phyloP scores from a whole-genome alignment of 148 eudicot genomes.

The Camellia lanceoleosa region DNA sequence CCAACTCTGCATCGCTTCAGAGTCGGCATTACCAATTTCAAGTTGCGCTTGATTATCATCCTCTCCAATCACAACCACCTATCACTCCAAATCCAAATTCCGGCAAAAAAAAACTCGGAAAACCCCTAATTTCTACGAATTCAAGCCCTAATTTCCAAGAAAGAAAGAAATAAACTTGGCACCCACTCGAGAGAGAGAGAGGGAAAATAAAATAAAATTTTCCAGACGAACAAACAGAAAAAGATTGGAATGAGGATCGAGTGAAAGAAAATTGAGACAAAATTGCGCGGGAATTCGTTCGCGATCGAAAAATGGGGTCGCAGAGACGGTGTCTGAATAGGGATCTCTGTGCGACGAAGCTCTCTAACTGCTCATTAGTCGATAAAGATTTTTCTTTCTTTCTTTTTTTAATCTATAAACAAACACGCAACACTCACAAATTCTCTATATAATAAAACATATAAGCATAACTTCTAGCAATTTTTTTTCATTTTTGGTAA shows the following conservation, averaged over 20 bases:
- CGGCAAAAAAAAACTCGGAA: neutral
- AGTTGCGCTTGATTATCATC: conserved; percentile 90
- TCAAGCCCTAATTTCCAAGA: conserved; percentile 23
- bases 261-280: neutral
- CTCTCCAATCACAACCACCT: conserved; percentile 6
- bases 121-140: conserved; percentile 21
- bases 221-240: neutral
- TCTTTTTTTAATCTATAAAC: too few species aligned
- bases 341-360: conserved; percentile 19
- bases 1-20: conserved; percentile 67
- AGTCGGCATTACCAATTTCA: conserved; percentile 90
- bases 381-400: neutral
- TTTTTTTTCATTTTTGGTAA: neutral
- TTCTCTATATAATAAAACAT: neutral
- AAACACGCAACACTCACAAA: neutral
- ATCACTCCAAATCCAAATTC: conserved; percentile 6
- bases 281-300: conserved; percentile 8
- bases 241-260: conserved; percentile 9
- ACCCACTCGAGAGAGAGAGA: neutral
- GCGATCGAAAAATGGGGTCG: neutral
- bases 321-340: neutral
- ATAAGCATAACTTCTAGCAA: neutral
- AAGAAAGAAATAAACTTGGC: neutral
- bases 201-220: neutral
- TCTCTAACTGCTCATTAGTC: conserved; percentile 17